Percentiles rank a stretch among this genome's conserved stretches.
These are phyloP conservation scores for Neopestalotiopsis clavispora DNA, from an alignment of 2,329 filamentous ascomycete genomes.

Conservation along the genomic window DNA sequence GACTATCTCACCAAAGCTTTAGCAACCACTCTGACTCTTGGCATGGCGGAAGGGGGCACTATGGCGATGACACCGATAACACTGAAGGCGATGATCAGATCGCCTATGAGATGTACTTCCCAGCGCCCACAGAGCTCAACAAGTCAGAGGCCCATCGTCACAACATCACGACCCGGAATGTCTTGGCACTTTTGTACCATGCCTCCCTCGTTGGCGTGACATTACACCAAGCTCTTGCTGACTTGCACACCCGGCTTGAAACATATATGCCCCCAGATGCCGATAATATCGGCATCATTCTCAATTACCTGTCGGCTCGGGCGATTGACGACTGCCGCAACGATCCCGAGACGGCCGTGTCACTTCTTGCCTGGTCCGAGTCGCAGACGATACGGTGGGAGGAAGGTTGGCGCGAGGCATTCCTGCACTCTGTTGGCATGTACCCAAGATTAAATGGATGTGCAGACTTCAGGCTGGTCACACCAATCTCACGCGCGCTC, in stretches of 20 bases:
- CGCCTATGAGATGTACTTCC: constrained; percentile 68
- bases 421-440: constrained; percentile 71
- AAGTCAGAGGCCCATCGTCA: constrained; percentile 57
- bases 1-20: constrained; percentile 39
- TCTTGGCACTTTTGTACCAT: constrained; percentile 69
- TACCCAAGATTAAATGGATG: constrained; percentile 56
- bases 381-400: constrained; percentile 65
- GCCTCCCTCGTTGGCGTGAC: constrained; percentile 69
- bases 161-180: constrained; percentile 71
- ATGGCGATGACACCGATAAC: constrained; percentile 48
- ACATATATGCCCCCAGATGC: constrained; percentile 59
- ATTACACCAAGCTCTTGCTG: constrained; percentile 65
- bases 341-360: constrained; percentile 62
- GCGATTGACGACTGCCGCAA: constrained; percentile 69
- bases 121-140: constrained; percentile 55
- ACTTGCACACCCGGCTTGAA: constrained; percentile 65
- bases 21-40: constrained; percentile 31
- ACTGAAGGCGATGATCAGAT: constrained; percentile 58
- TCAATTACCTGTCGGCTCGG: constrained; percentile 63
- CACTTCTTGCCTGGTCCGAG: constrained; percentile 70
- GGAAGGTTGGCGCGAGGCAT: constrained; percentile 71
- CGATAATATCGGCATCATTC: constrained; percentile 63
- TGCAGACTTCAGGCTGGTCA: constrained; percentile 62
- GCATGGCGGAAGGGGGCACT: constrained; percentile 37
- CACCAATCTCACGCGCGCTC: constrained; percentile 66